Evolutionary conservation across 768 basidiomycete species (phyloP), one percentile per base, ranked within the genome.

Genomic region (Suillus decipiens): DNA sequence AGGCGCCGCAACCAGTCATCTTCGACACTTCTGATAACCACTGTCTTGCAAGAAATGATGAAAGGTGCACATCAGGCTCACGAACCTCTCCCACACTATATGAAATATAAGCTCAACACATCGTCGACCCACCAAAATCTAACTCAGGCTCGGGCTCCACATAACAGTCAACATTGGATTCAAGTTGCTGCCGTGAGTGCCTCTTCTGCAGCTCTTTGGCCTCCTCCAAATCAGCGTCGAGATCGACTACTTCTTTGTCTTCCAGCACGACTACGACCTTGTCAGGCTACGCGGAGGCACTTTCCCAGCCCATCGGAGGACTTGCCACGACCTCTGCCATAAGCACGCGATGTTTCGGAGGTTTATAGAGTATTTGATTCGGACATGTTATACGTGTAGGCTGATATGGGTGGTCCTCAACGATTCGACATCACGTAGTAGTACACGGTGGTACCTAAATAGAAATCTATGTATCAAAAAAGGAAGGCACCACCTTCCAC

Each of bases 61-160:
- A 83, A 1, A 93, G 69, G 74, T 93, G 90, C 9, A 92, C 81
- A 70, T 93, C 89, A 4, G 89, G 89, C 63, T 92, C 90, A 0
- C 80, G 72, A 15, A 84, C 86, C 73, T 91, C 88, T 4, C 90
- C 89, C 89, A 65, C 15, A 36, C 10, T 0, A 6, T 14, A 3
- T 47, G 12, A 8, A 17, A 15, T 8, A 41, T 34, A 47, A 47
- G 31, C 39, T 5, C 28, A 55, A 58, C 47, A 8, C 31, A 48
- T 11, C 59, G 45, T 37, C 5, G 22, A 22, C 50, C 28, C 6
- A 41, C 10, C 17, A 68, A 88, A 87, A 69, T 84, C 87, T 31
- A 90, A 76, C 67, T 89, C 86, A 3, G 86, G 86, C 63, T 86
- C 88, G 22, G 84, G 83, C 74, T 93, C 91, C 17, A 70, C 80